phyloP scores from a whole-genome alignment of 2,329 filamentous ascomycete genomes.

The Ophiostoma sp. region DNA sequence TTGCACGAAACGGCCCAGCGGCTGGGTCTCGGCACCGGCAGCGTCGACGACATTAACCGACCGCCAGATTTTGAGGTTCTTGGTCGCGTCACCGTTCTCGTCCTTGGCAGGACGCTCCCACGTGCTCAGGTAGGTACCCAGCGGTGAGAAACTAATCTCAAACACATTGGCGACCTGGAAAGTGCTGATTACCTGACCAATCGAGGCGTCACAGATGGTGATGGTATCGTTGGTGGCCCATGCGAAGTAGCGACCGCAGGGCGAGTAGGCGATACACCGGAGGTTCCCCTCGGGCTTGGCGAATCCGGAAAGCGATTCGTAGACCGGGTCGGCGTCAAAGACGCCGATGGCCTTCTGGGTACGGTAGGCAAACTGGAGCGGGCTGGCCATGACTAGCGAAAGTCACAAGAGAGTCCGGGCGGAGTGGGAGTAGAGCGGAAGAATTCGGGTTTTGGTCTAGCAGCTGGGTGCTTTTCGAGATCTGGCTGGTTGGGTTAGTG shows the following conservation, averaged over 20 bases:
- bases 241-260: slow-evolving; percentile 91
- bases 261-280: slow-evolving; percentile 91
- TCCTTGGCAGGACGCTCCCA: slow-evolving; percentile 95
- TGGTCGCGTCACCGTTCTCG: slow-evolving; percentile 83
- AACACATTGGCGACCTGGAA: slow-evolving; percentile 80
- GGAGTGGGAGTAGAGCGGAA: slow-evolving; percentile 15
- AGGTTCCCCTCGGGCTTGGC: slow-evolving; percentile 84
- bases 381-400: slow-evolving; percentile 89
- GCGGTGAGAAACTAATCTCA: slow-evolving; percentile 89
- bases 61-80: slow-evolving; percentile 96
- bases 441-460: background rate
- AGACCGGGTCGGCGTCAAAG: slow-evolving; percentile 84
- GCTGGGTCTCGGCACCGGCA: slow-evolving; percentile 61
- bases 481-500: background rate
- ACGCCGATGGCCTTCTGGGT: slow-evolving; percentile 95
- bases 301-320: slow-evolving; percentile 80
- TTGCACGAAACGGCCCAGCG: slow-evolving; percentile 87
- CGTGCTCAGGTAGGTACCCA: slow-evolving; percentile 88
- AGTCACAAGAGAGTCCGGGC: slow-evolving; percentile 58
- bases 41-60: slow-evolving; percentile 68
- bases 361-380: slow-evolving; percentile 93
- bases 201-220: slow-evolving; percentile 74
- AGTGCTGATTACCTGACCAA: slow-evolving; percentile 66
- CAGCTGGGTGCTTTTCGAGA: slow-evolving; percentile 4
- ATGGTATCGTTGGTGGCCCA: slow-evolving; percentile 89